Conservation (phyloP, 768 basidiomycete species). For the Cyclocybe aegerita region DNA sequence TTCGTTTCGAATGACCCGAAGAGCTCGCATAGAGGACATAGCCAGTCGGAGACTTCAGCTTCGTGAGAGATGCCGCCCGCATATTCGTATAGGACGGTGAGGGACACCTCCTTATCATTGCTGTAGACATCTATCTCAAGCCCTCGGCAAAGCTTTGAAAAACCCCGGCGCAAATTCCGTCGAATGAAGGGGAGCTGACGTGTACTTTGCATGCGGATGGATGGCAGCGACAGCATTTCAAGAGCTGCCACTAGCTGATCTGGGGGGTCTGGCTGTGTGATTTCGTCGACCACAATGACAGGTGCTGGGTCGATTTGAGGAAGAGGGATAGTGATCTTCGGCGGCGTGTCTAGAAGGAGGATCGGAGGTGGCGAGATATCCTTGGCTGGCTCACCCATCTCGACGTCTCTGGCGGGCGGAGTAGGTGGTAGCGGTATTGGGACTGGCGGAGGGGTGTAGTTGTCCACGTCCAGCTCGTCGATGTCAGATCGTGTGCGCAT, state of each 20-base stretch:
- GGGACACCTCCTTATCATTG: slow-evolving; percentile 16
- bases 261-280: slow-evolving; percentile 21
- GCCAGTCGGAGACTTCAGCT: slow-evolving; percentile 18
- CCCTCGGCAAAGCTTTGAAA: slow-evolving; percentile 39
- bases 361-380: not conserved
- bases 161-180: slow-evolving; percentile 51
- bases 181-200: slow-evolving; percentile 54
- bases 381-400: slow-evolving; percentile 3
- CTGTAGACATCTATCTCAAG: slow-evolving; percentile 32
- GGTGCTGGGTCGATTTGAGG: slow-evolving; percentile 10
- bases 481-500: slow-evolving; percentile 1
- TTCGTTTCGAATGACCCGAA: slow-evolving; percentile 19
- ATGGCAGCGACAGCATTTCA: slow-evolving; percentile 27
- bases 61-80: slow-evolving; percentile 12
- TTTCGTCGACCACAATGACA: slow-evolving; percentile 1
- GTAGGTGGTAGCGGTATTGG: not conserved
- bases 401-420: not conserved
- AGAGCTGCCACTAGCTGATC: slow-evolving; percentile 34
- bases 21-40: slow-evolving; percentile 26
- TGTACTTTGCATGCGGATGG: slow-evolving; percentile 35
- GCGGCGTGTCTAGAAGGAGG: slow-evolving; percentile 5
- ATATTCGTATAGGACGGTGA: slow-evolving; percentile 25
- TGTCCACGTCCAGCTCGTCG: slow-evolving; percentile 12
- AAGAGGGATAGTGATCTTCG: slow-evolving; percentile 14
- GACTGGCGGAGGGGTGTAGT: slow-evolving; percentile 2